Conservation (phyloP, 345 rosid genomes). For the Pistacia integerrima region DNA sequence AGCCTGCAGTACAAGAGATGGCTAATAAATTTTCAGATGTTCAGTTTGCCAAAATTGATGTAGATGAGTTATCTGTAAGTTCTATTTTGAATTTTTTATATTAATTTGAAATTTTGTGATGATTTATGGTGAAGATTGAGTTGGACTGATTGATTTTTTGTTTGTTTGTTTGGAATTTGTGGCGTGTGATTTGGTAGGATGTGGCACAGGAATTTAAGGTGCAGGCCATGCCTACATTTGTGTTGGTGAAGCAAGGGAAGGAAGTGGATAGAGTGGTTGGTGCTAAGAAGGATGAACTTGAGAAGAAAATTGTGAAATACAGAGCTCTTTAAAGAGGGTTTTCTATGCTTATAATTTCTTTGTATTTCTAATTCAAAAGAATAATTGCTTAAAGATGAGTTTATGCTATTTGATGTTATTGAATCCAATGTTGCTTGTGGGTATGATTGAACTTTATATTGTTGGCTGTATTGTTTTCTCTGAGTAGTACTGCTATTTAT, state of each 20-base stretch:
- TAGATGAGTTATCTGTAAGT: constrained; percentile 77
- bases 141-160: background rate
- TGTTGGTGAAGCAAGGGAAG: constrained; percentile 75
- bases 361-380: too few species aligned
- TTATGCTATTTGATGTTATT: too few species aligned
- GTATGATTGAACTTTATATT: background rate
- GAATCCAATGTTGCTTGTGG: background rate
- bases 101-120: background rate
- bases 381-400: too few species aligned
- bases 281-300: constrained; percentile 59
- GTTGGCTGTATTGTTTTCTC: too few species aligned
- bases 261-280: constrained; percentile 75
- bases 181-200: constrained; percentile 40
- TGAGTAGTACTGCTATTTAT: too few species aligned
- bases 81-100: background rate
- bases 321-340: constrained; percentile 11
- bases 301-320: constrained; percentile 51
- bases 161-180: background rate
- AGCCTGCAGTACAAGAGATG: constrained; percentile 52
- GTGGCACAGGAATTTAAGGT: constrained; percentile 73
- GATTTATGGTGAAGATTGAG: background rate
- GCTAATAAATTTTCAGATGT: constrained; percentile 57
- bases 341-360: too few species aligned
- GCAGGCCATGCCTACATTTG: constrained; percentile 89
- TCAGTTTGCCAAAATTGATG: constrained; percentile 78